Conservation (phyloP, 2,329 filamentous ascomycete genomes). For the Exophiala sp. region DNA sequence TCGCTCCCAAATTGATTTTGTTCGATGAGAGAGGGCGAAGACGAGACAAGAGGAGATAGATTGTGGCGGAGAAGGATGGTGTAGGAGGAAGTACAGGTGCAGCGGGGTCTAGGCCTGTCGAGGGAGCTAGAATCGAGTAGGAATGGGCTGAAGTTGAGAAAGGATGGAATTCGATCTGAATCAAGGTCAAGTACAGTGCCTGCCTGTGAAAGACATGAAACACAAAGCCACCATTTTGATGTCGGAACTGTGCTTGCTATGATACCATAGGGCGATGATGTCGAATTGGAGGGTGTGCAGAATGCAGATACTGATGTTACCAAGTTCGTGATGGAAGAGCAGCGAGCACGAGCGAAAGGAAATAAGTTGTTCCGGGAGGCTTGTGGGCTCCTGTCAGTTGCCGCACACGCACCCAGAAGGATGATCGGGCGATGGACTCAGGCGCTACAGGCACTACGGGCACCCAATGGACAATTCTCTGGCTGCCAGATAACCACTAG, state of each 20-base stretch:
- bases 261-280: slow-evolving; percentile 2
- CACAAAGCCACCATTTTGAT: slow-evolving; percentile 21
- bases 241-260: neutral
- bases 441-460: neutral
- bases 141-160: neutral
- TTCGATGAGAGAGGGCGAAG: slow-evolving; percentile 4
- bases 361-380: neutral
- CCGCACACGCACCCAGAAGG: neutral
- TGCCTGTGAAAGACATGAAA: slow-evolving; percentile 10
- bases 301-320: neutral
- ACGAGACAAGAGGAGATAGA: slow-evolving; percentile 5
- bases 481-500: no score
- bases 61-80: slow-evolving; percentile 20
- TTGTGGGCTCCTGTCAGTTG: no score
- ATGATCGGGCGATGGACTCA: neutral
- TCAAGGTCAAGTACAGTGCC: slow-evolving; percentile 14
- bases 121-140: slow-evolving; percentile 5
- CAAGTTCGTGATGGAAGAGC: neutral
- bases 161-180: slow-evolving; percentile 1
- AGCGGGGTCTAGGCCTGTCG: slow-evolving; percentile 20
- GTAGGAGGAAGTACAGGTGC: slow-evolving; percentile 13
- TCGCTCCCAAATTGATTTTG: slow-evolving; percentile 14
- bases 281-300: neutral
- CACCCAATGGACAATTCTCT: neutral
- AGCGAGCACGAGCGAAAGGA: neutral